Base-by-base conservation (phyloP, 1,284 basidiomycete species). In the Irpex sp. region DNA sequence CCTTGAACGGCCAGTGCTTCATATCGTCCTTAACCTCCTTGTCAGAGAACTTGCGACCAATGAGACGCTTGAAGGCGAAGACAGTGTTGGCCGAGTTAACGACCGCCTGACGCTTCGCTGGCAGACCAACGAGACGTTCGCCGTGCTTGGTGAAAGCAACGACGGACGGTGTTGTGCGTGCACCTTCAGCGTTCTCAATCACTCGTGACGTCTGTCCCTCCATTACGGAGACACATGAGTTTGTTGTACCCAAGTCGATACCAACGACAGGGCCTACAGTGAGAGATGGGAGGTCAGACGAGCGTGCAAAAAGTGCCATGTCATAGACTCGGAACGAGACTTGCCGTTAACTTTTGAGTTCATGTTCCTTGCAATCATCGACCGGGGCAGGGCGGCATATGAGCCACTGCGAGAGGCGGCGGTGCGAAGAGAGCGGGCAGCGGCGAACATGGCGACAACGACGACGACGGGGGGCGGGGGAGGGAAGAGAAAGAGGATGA, bases 131-230 rank as follows among this genome's bases (percentile, higher is more conserved):
- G 52, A 97, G 85, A 68, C 94, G 92, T 76, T 96, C 94, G 65
- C 92, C 92, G 72, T 95, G 87, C 79, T 98, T 98, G 69, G 96
- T 96, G 85, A 99, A 99, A 51, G 97, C 97, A 68, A 99, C 95
- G 64, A 98, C 94, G 59, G 97, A 99, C 7, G 97, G 97, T 36
- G 97, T 99, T 69, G 97, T 98, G 73, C 97, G 89, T 67, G 93
- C 94, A 83, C 97, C 97, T 82, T 99, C 97, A 9, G 96, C 82
- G 83, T 99, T 98, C 80, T 98, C 97, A 72, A 99, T 92, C 68
- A 99, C 97, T 70, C 94, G 91, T 62, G 96, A 87, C 57, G 89
- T 91, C 82, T 96, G 91, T 73, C 95, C 96, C 82, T 98, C 96
- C 93, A 96, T 97, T 69, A 96, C 85, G 59, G 94, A 91, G 67